A percentile compares a stretch with the other conserved stretches of the same genome.
phyloP scores from a whole-genome alignment of 2,329 filamentous ascomycete genomes.

The Pseudogymnoascus sp. region DNA sequence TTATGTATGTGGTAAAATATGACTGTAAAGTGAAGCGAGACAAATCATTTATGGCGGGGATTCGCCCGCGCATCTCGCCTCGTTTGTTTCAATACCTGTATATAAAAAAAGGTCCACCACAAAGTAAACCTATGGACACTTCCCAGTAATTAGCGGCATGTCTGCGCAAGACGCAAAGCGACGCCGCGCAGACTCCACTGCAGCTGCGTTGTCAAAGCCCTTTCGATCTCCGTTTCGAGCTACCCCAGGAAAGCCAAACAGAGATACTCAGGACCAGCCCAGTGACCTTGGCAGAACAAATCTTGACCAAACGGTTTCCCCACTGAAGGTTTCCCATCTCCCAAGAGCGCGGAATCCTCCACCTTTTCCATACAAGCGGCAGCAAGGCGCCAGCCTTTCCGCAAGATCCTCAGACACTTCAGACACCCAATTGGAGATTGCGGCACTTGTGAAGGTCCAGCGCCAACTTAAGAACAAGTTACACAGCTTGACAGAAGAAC shows the following conservation, averaged over 20 bases:
- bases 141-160: conserved; percentile 28
- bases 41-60: not conserved
- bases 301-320: not conserved
- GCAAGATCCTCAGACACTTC: not conserved
- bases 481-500: conserved; percentile 28
- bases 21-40: not conserved
- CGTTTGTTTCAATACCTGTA: not conserved
- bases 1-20: not conserved
- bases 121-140: conserved; percentile 17
- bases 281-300: not conserved
- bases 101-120: conserved; percentile 18
- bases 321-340: not conserved
- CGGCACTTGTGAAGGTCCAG: conserved; percentile 24
- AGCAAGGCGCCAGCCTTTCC: not conserved
- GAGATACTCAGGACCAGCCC: not conserved
- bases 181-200: conserved; percentile 50
- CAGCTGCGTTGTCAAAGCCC: conserved; percentile 54
- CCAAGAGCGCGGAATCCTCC: not conserved
- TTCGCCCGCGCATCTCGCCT: not conserved
- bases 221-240: conserved; percentile 62
- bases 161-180: conserved; percentile 49
- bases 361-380: not conserved
- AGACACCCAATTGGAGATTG: conserved; percentile 19
- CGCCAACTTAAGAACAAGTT: conserved; percentile 27
- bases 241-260: conserved; percentile 2